Percentiles rank a stretch among this genome's conserved stretches.
phyloP scores from a whole-genome alignment of 2,329 filamentous ascomycete genomes.

The Escovopsis weberi region DNA sequence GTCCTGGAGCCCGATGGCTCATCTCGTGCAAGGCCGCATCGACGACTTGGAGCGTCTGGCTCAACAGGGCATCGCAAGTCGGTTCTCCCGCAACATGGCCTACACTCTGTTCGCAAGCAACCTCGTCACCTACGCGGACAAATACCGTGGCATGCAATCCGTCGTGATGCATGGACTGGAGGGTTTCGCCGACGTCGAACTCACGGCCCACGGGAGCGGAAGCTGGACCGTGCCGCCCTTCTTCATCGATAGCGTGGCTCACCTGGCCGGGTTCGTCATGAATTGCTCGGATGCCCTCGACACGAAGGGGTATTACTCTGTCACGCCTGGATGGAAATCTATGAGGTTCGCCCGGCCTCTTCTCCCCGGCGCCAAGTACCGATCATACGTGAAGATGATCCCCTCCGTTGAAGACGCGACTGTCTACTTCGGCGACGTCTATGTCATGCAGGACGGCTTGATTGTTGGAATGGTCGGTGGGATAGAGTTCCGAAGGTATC shows the following conservation, averaged over 20 bases:
- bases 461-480: conserved; percentile 35
- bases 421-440: conserved; percentile 35
- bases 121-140: conserved; percentile 38
- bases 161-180: conserved; percentile 28
- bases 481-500: conserved; percentile 52
- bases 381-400: conserved; percentile 40
- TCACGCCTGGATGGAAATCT: conserved; percentile 42
- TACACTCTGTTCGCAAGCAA: conserved; percentile 48
- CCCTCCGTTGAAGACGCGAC: conserved; percentile 29
- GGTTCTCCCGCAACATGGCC: conserved; percentile 6
- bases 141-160: conserved; percentile 42
- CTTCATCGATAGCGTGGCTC: conserved; percentile 41
- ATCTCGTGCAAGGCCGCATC: conserved; percentile 46
- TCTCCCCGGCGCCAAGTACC: conserved; percentile 31
- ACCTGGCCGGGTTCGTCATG: conserved; percentile 43
- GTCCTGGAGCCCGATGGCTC: conserved; percentile 28
- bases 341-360: conserved; percentile 35
- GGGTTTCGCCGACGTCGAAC: conserved; percentile 21
- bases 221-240: conserved; percentile 39
- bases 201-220: conserved; percentile 22
- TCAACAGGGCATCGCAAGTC: conserved; percentile 3
- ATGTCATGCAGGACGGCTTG: conserved; percentile 37
- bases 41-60: conserved; percentile 29
- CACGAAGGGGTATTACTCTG: conserved; percentile 34
- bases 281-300: conserved; percentile 35